These are phyloP conservation scores for Melanomma pulvis-pyrius DNA, from an alignment of 495 filamentous ascomycete species.

Conservation along the genomic window DNA sequence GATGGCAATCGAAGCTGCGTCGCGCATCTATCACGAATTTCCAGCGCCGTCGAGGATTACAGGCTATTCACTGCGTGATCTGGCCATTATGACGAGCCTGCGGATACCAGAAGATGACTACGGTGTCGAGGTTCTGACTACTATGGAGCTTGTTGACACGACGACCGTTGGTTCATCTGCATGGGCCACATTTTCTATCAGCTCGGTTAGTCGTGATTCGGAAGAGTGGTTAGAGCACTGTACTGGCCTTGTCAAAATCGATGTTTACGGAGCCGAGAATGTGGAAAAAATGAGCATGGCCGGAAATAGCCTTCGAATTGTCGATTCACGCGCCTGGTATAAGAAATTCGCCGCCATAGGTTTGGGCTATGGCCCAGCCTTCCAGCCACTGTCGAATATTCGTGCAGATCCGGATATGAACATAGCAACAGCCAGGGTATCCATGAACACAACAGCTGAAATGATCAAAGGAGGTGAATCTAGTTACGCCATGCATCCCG, in stretches of 20 bases:
- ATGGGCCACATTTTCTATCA: conserved; percentile 30
- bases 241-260: conserved; percentile 14
- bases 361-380: conserved; percentile 37
- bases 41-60: background rate
- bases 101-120: conserved; percentile 35
- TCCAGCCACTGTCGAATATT: conserved; percentile 35
- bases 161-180: conserved; percentile 11
- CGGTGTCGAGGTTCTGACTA: conserved; percentile 35
- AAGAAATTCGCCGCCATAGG: conserved; percentile 35
- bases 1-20: conserved; percentile 18
- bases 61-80: conserved; percentile 29
- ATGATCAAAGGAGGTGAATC: conserved; percentile 28
- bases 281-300: background rate
- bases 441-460: background rate
- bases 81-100: conserved; percentile 27
- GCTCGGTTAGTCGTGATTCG: conserved; percentile 12
- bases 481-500: conserved; percentile 39
- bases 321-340: conserved; percentile 26
- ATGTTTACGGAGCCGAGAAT: background rate
- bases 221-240: conserved; percentile 24
- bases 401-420: conserved; percentile 13
- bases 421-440: conserved; percentile 20
- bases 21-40: conserved; percentile 2
- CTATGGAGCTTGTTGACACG: conserved; percentile 16
- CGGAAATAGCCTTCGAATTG: background rate